phyloP scores from a whole-genome alignment of 2,329 filamentous ascomycete species.

The Pseudopyricularia cyperi region DNA sequence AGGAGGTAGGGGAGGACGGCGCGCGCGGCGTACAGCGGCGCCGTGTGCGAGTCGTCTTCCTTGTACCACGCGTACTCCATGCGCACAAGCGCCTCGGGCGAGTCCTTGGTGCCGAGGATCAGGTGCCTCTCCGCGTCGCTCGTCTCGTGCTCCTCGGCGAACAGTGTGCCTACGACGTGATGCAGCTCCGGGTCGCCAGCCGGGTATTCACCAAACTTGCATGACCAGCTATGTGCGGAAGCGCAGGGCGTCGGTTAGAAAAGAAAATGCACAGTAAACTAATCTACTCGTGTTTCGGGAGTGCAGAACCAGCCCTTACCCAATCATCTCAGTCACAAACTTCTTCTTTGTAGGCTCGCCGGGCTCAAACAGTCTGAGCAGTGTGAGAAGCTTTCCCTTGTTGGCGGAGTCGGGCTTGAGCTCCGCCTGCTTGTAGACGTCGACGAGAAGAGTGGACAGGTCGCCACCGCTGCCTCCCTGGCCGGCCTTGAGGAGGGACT shows the following conservation, averaged over 20 bases:
- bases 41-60: conserved; percentile 76
- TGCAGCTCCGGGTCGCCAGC: conserved; percentile 90
- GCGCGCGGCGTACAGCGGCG: conserved; percentile 73
- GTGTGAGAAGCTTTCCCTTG: conserved; percentile 63
- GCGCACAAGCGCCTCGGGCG: conserved; percentile 62
- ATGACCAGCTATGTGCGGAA: conserved; percentile 55
- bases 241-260: neutral
- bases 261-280: neutral
- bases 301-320: conserved; percentile 28
- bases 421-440: conserved; percentile 81
- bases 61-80: conserved; percentile 93
- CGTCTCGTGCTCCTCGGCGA: conserved; percentile 82
- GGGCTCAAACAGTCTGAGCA: conserved; percentile 66
- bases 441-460: conserved; percentile 72
- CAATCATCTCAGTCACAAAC: conserved; percentile 75
- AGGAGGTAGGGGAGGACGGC: conserved; percentile 85
- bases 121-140: conserved; percentile 92
- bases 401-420: conserved; percentile 61
- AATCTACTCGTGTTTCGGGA: neutral
- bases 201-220: conserved; percentile 73
- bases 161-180: conserved; percentile 77
- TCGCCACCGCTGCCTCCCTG: conserved; percentile 90
- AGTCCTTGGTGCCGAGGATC: conserved; percentile 78
- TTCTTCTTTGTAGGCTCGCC: conserved; percentile 88
- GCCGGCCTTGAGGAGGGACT: conserved; percentile 77